These are phyloP conservation scores for Penicillium sp. DNA, from an alignment of 2,329 filamentous ascomycete genomes.

Conservation along the genomic window DNA sequence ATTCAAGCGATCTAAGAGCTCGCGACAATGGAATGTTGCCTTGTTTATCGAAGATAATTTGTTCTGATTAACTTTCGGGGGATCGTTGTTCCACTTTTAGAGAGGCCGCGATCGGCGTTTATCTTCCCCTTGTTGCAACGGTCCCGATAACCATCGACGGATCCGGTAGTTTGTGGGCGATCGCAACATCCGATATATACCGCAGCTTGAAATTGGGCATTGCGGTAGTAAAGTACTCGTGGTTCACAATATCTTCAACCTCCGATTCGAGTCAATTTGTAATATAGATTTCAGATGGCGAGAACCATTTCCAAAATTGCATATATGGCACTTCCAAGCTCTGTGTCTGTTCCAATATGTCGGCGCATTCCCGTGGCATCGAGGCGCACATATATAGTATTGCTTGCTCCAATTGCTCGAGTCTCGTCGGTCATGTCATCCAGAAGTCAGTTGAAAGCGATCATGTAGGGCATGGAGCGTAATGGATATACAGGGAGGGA, in stretches of 20 bases:
- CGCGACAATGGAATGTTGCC: neutral
- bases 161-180: constrained; percentile 3
- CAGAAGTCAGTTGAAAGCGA: constrained; percentile 68
- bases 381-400: constrained; percentile 45
- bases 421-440: constrained; percentile 68
- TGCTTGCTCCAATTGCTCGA: constrained; percentile 18
- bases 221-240: constrained; percentile 1
- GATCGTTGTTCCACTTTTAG: neutral
- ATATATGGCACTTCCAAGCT: constrained; percentile 20
- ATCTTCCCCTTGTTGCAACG: neutral
- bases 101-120: neutral
- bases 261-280: constrained; percentile 23
- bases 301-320: constrained; percentile 24
- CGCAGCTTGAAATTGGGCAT: constrained; percentile 12
- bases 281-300: constrained; percentile 21
- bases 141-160: constrained; percentile 21
- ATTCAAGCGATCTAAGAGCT: neutral
- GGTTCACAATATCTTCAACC: constrained; percentile 19
- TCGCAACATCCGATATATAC: constrained; percentile 11
- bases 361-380: constrained; percentile 34
- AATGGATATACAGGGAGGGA: constrained; percentile 10
- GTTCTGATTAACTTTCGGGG: neutral
- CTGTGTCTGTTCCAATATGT: constrained; percentile 72
- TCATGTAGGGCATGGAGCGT: constrained; percentile 41
- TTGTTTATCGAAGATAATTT: neutral